Conservation (phyloP, 805 yeast genomes). For the Spathaspora passalidarum region DNA sequence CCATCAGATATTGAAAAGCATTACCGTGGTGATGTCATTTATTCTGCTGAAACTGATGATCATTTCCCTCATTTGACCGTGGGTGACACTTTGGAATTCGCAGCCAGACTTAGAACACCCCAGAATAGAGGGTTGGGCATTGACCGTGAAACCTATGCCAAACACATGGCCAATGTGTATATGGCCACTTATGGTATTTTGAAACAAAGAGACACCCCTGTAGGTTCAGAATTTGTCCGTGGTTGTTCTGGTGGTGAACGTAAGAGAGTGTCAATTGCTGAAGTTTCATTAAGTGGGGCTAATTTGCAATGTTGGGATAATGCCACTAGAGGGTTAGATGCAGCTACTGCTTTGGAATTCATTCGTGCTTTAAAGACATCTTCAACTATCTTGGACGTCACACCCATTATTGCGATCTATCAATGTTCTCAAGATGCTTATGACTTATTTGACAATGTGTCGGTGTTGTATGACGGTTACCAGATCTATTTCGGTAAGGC, state of each 20-base stretch:
- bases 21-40: slow-evolving; percentile 37
- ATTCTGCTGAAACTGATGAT: slow-evolving; percentile 52
- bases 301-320: slow-evolving; percentile 61
- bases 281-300: slow-evolving; percentile 65
- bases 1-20: slow-evolving; percentile 25
- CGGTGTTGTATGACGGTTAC: slow-evolving; percentile 45
- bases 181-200: slow-evolving; percentile 48
- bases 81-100: slow-evolving; percentile 54
- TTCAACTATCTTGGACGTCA: slow-evolving; percentile 49
- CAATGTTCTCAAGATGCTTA: slow-evolving; percentile 55
- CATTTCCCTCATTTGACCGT: slow-evolving; percentile 58
- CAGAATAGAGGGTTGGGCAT: slow-evolving; percentile 35
- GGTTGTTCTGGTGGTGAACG: slow-evolving; percentile 88
- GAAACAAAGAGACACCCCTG: slow-evolving; percentile 56
- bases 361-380: slow-evolving; percentile 61
- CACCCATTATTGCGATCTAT: slow-evolving; percentile 59
- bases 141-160: slow-evolving; percentile 32
- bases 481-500: slow-evolving; percentile 38
- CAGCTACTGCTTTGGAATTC: slow-evolving; percentile 79
- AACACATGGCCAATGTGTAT: slow-evolving; percentile 40
- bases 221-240: slow-evolving; percentile 62
- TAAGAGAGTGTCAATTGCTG: slow-evolving; percentile 81
- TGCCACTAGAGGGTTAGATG: slow-evolving; percentile 82
- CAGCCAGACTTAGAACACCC: slow-evolving; percentile 49
- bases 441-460: slow-evolving; percentile 46